A percentile compares a stretch with the other conserved stretches of the same genome.
phyloP scores from a whole-genome alignment of 202 grass and related monocot species.

The Panicum hallii region DNA sequence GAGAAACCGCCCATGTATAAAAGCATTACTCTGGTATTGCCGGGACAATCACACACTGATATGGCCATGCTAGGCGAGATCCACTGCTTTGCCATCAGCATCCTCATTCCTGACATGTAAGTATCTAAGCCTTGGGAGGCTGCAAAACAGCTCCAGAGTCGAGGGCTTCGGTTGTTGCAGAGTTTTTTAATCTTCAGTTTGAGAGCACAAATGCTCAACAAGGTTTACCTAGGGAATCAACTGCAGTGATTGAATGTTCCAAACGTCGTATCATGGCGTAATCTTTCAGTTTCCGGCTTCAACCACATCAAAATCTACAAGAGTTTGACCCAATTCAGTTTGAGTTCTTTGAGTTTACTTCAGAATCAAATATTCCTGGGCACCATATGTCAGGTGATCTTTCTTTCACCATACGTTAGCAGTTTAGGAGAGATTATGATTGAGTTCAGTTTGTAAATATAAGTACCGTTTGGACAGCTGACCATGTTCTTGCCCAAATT shows the following conservation, averaged over 20 bases:
- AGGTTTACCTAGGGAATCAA: not conserved
- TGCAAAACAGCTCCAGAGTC: constrained; percentile 4
- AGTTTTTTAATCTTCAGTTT: constrained; percentile 19
- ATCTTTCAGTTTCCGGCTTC: not conserved
- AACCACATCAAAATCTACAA: not conserved
- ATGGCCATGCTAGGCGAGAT: not conserved
- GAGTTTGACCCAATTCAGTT: not conserved
- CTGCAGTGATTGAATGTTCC: not conserved
- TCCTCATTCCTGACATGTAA: constrained; percentile 7
- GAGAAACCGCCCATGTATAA: not conserved
- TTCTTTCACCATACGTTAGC: not conserved
- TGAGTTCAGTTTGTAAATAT: not conserved
- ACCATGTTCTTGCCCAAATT: not conserved
- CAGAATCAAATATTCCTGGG: not conserved
- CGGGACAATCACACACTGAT: not conserved
- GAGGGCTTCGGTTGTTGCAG: not conserved
- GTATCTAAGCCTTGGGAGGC: not conserved
- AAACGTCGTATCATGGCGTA: not conserved
- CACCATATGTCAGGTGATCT: not conserved
- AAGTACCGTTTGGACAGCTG: not conserved
- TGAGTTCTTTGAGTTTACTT: constrained; percentile 4
- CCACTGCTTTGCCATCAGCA: constrained; percentile 13
- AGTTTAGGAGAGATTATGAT: not conserved
- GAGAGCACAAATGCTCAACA: not conserved
- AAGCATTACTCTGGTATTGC: constrained; percentile 12